These are phyloP conservation scores for Chaetomium olivaceum DNA, from an alignment of 2,329 filamentous ascomycete genomes.

Conservation along the genomic window DNA sequence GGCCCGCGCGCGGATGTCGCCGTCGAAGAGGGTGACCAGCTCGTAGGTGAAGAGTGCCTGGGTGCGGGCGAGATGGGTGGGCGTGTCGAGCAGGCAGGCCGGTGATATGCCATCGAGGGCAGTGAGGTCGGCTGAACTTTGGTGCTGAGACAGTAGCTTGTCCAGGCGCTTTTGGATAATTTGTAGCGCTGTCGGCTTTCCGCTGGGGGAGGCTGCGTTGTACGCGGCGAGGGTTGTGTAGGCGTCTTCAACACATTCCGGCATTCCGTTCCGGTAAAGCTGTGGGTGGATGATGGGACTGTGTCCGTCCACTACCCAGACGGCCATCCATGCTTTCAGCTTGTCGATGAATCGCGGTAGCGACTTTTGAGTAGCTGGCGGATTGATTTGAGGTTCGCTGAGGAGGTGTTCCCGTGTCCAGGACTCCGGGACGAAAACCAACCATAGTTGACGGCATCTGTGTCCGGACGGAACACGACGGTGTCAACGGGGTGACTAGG, in stretches of 20 bases:
- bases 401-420: neutral
- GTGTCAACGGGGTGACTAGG: neutral
- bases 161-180: conserved; percentile 2
- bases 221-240: neutral
- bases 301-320: neutral
- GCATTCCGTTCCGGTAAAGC: neutral
- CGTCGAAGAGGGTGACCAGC: conserved; percentile 53
- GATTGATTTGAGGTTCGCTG: neutral
- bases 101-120: neutral
- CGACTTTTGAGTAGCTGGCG: neutral
- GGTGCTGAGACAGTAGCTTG: neutral
- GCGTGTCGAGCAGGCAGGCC: neutral
- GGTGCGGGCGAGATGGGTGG: conserved; percentile 43
- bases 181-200: neutral
- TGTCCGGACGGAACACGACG: neutral
- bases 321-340: neutral
- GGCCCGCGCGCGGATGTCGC: conserved; percentile 46
- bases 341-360: neutral
- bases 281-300: neutral
- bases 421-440: neutral
- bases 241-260: neutral
- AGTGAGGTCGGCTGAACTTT: neutral
- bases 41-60: conserved; percentile 54
- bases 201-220: neutral
- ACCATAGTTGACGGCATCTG: neutral